Evolutionary conservation across 2,329 filamentous ascomycete species (phyloP), one percentile per base, ranked within the genome.

Genomic region (Fusarium mundagurra): DNA sequence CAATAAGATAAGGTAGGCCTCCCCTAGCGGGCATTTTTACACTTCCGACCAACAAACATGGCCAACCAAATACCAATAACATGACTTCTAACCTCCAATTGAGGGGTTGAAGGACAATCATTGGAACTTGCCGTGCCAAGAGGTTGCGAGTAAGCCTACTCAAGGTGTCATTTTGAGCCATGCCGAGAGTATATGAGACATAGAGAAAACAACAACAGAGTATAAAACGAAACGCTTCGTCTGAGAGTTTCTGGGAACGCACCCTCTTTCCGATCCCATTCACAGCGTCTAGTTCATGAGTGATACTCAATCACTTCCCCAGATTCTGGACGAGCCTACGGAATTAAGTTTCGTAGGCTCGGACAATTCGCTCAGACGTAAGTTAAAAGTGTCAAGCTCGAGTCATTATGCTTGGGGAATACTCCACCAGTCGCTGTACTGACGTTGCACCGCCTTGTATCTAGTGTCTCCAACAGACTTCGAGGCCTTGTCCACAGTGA

Each of bases 11-110:
- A 38, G 65, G 72, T 45, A 41, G 68, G 71, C 69, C 69, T 74
- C 72, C 72, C 36, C 31, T 75, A 74, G 72, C 50, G 60, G 53
- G 8, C 29, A 53, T 69, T 75, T 31, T 64, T 74, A 73, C 64
- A 75, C 64, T 74, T 74, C 72, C 50, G 44, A 69, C 67, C 72
- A 74, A 69, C 71, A 53, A 22, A 45, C 51, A 57, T 33, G 29
- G 27, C 72, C 68, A 74, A 75, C 57, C 64, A 73, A 59, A 60
- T 36, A 22, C 31, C 20, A 39, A 74, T 69, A 39, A 54, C 33
- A 51, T 72, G 68, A 58, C 61, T 31, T 59, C 33, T 59, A 36
- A 31, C 39, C 38, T 57, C 31, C 36, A 18, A 38, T 33, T 74
- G 72, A 72, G 67, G 62, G 63, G 57, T 50, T n/a, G 53, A 41